Evolutionary conservation across 2,329 filamentous ascomycete genomes (phyloP).

Genomic region (Trichoderma arundinaceum): DNA sequence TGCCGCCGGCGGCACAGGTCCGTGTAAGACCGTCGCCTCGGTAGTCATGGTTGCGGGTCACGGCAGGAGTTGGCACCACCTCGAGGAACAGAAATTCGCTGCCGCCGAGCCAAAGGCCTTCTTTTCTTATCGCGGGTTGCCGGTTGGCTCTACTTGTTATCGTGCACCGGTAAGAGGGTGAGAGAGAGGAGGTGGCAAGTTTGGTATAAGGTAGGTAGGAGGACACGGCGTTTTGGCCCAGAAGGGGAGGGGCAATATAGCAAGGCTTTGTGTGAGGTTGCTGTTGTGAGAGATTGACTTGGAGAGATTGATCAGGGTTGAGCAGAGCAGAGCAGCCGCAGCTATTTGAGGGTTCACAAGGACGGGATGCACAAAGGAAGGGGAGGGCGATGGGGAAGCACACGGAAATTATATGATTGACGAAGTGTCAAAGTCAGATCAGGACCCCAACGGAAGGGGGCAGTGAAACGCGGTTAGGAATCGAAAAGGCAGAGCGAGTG

Average conservation of each 20-base stretch:
- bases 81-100: not conserved
- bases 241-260: no score
- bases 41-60: conserved; percentile 23
- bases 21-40: conserved; percentile 29
- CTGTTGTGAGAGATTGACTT: not conserved
- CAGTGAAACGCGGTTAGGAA: conserved; percentile 4
- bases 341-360: conserved; percentile 12
- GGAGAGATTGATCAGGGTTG: not conserved
- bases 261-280: no score
- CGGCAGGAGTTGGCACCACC: conserved; percentile 11
- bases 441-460: conserved; percentile 8
- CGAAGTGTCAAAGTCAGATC: conserved; percentile 28
- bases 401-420: conserved; percentile 23
- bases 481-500: not conserved
- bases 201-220: not conserved
- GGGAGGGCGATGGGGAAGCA: not conserved
- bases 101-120: not conserved
- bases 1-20: conserved; percentile 25
- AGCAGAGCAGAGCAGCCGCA: not conserved
- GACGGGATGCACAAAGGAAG: conserved; percentile 1
- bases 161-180: not conserved
- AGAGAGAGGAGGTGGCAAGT: not conserved
- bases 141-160: conserved; percentile 11
- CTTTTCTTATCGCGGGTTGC: not conserved
- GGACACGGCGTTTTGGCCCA: not conserved